Evolutionary conservation across 768 basidiomycete species (phyloP).

Genomic region (Trametes meyenii): DNA sequence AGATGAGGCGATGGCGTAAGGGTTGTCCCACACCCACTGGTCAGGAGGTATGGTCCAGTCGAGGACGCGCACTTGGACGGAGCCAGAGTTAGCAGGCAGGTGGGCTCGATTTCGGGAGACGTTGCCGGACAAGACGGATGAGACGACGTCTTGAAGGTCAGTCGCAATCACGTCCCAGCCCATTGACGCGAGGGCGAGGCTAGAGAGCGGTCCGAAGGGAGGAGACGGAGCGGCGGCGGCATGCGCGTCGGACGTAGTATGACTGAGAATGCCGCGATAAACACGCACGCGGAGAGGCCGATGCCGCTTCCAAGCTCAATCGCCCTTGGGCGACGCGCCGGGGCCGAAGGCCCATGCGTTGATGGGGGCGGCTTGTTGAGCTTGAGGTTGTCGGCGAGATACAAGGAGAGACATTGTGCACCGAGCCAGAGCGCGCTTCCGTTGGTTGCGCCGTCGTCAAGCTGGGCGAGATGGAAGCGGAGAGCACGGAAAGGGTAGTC

Average conservation of each 20-base stretch:
- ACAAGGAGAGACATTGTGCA: constrained; percentile 72
- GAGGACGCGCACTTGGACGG: constrained; percentile 61
- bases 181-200: constrained; percentile 65
- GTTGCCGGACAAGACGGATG: constrained; percentile 65
- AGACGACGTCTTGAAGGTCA: constrained; percentile 66
- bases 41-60: constrained; percentile 68
- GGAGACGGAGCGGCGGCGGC: constrained; percentile 6
- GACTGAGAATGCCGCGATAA: constrained; percentile 15
- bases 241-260: constrained; percentile 5
- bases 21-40: constrained; percentile 57
- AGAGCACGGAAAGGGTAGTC: constrained; percentile 42
- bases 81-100: constrained; percentile 42
- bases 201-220: constrained; percentile 27
- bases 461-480: constrained; percentile 56
- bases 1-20: constrained; percentile 17
- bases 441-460: constrained; percentile 63
- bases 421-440: constrained; percentile 87
- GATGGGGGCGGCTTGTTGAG: constrained; percentile 19
- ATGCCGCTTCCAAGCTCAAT: constrained; percentile 85
- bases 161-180: constrained; percentile 81
- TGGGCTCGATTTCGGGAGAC: constrained; percentile 49
- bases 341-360: constrained; percentile 8
- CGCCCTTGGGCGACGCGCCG: constrained; percentile 41
- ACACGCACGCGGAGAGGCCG: constrained; percentile 72
- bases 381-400: constrained; percentile 49